These are phyloP conservation scores for Astrothelium subdiscretum DNA, from an alignment of 495 filamentous ascomycete genomes.

Conservation along the genomic window DNA sequence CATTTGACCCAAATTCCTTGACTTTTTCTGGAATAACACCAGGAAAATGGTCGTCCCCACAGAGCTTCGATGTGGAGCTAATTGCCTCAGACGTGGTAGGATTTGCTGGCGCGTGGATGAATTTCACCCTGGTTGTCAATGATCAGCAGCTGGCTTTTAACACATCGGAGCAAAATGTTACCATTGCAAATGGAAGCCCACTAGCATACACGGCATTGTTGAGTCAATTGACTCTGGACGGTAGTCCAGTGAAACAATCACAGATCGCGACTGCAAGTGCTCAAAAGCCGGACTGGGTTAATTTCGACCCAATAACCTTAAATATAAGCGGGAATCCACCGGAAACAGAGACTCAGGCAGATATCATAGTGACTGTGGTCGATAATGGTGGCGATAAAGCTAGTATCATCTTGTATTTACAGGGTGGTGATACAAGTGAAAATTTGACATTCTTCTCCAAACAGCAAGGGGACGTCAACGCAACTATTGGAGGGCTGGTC, in stretches of 20 bases:
- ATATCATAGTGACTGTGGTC: conserved; percentile 52
- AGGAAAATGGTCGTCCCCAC: conserved; percentile 48
- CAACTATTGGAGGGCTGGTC: conserved; percentile 41
- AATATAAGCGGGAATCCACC: conserved; percentile 55
- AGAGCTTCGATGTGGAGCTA: conserved; percentile 59
- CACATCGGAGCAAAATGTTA: conserved; percentile 43
- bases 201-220: conserved; percentile 46
- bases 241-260: conserved; percentile 32
- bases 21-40: conserved; percentile 68
- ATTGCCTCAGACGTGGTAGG: conserved; percentile 72
- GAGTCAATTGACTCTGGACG: conserved; percentile 51
- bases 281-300: conserved; percentile 56
- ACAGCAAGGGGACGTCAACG: conserved; percentile 29
- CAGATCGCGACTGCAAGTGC: conserved; percentile 40
- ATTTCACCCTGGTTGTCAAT: conserved; percentile 60
- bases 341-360: conserved; percentile 39
- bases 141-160: conserved; percentile 55
- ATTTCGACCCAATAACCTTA: conserved; percentile 51
- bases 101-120: conserved; percentile 53
- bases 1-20: conserved; percentile 53
- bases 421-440: conserved; percentile 9
- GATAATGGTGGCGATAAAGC: conserved; percentile 56
- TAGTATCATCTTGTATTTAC: conserved; percentile 49
- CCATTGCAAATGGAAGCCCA: conserved; percentile 42
- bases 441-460: conserved; percentile 2